Conservation (phyloP, 2,329 filamentous ascomycete species). For the Cordyceps tenuipes region DNA sequence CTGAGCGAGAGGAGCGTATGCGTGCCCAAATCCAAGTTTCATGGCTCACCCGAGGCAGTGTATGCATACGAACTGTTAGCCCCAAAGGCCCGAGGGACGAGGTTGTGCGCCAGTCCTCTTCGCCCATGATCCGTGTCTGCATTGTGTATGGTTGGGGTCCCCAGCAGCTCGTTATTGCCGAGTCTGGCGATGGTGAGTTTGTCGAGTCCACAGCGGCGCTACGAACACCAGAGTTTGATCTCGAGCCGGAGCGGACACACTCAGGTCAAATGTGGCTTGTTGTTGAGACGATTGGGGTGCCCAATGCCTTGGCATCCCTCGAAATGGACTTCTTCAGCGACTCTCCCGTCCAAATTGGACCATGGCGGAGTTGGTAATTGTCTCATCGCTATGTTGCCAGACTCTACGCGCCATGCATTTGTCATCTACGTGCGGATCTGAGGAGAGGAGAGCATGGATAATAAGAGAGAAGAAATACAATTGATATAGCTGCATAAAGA, state of each 20-base stretch:
- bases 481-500: not conserved
- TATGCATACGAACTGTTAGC: slow-evolving; percentile 24
- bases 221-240: slow-evolving; percentile 64
- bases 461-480: not conserved
- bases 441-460: not conserved
- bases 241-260: slow-evolving; percentile 53
- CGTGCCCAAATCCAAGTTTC: slow-evolving; percentile 31
- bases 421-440: not conserved
- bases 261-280: slow-evolving; percentile 66
- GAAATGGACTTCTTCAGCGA: slow-evolving; percentile 45
- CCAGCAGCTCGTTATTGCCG: slow-evolving; percentile 54
- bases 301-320: slow-evolving; percentile 33
- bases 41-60: slow-evolving; percentile 49
- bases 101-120: slow-evolving; percentile 31
- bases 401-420: not conserved
- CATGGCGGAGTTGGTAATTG: slow-evolving; percentile 30
- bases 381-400: not conserved
- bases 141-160: slow-evolving; percentile 67
- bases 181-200: slow-evolving; percentile 66
- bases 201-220: slow-evolving; percentile 59
- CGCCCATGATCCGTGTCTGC: slow-evolving; percentile 55
- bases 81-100: slow-evolving; percentile 18
- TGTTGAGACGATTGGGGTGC: slow-evolving; percentile 66
- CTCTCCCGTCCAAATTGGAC: slow-evolving; percentile 33
- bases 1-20: slow-evolving; percentile 29